A percentile compares a stretch with the other conserved stretches of the same genome.
These are phyloP conservation scores for Metarhizium brunneum DNA, from an alignment of 2,329 filamentous ascomycete genomes.

Conservation along the genomic window DNA sequence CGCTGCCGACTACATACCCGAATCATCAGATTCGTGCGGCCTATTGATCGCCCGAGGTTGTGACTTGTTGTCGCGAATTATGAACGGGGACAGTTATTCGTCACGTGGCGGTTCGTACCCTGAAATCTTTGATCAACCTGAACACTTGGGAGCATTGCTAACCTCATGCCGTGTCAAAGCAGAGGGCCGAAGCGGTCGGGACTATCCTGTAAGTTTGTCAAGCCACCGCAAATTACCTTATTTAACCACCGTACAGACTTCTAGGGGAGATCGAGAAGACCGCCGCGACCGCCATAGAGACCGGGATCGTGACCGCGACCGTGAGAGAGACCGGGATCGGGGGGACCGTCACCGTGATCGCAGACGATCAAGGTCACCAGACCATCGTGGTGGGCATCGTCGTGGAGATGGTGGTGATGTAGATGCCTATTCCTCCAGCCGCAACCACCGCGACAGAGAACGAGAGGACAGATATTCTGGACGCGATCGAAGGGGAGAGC, in stretches of 20 bases:
- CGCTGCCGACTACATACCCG: not conserved
- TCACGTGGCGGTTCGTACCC: constrained; percentile 44
- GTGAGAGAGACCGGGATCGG: constrained; percentile 22
- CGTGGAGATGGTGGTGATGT: constrained; percentile 67
- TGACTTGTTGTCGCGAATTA: constrained; percentile 28
- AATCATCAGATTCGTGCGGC: constrained; percentile 4
- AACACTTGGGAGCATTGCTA: not conserved
- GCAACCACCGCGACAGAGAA: constrained; percentile 86
- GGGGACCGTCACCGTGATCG: constrained; percentile 44
- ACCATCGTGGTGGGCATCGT: constrained; percentile 50
- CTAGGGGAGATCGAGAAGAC: constrained; percentile 24
- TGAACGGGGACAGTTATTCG: constrained; percentile 82
- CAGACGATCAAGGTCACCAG: constrained; percentile 80
- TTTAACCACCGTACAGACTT: constrained; percentile 16
- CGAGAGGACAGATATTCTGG: constrained; percentile 84
- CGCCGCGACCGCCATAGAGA: constrained; percentile 53
- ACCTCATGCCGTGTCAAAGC: constrained; percentile 12
- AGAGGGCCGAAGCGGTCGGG: constrained; percentile 45
- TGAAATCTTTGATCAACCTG: constrained; percentile 7
- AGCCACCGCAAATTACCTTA: not conserved
- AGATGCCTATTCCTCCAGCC: constrained; percentile 87
- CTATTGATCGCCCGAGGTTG: constrained; percentile 7
- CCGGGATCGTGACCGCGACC: constrained; percentile 50
- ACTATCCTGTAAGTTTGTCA: constrained; percentile 39
- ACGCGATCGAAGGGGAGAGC: constrained; percentile 57